Evolutionary conservation across 495 filamentous ascomycete species (phyloP).

Genomic region (Aspergillus asperescens): DNA sequence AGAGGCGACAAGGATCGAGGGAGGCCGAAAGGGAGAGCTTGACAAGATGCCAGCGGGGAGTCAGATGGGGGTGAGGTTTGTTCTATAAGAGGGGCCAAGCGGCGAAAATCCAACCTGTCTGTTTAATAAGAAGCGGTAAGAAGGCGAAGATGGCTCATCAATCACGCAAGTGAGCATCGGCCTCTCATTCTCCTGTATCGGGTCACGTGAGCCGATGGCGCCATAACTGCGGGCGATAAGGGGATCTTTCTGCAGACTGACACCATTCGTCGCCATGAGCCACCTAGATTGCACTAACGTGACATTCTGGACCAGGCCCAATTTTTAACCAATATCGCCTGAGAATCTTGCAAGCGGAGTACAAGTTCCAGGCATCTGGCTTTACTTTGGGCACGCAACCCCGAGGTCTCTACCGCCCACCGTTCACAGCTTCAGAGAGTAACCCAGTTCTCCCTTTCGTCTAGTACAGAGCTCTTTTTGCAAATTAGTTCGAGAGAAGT

Average conservation of each 20-base stretch:
- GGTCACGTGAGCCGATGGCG: slow-evolving; percentile 23
- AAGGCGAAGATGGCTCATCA: slow-evolving; percentile 3
- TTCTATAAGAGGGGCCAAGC: background rate
- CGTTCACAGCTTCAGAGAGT: background rate
- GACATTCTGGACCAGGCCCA: background rate
- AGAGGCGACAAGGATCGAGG: too few species aligned
- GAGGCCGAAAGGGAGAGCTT: too few species aligned
- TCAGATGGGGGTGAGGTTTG: background rate
- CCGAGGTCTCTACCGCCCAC: background rate
- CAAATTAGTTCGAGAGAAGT: background rate
- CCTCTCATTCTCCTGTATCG: slow-evolving; percentile 8
- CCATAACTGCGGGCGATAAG: slow-evolving; percentile 9
- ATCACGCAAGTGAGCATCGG: slow-evolving; percentile 19
- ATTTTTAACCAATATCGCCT: background rate
- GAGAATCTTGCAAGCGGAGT: too few species aligned
- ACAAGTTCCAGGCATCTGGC: too few species aligned
- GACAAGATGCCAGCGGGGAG: too few species aligned
- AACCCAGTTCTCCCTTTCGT: background rate
- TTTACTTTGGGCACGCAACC: too few species aligned
- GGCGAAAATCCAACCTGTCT: slow-evolving; percentile 1
- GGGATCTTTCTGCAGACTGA: slow-evolving; percentile 3
- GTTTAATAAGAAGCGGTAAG: background rate
- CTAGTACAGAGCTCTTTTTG: background rate
- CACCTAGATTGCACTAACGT: slow-evolving; percentile 7
- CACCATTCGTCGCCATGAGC: slow-evolving; percentile 19